phyloP scores from a whole-genome alignment of 1,139 yeast genomes.

The Sugiyamaella pinicola region DNA sequence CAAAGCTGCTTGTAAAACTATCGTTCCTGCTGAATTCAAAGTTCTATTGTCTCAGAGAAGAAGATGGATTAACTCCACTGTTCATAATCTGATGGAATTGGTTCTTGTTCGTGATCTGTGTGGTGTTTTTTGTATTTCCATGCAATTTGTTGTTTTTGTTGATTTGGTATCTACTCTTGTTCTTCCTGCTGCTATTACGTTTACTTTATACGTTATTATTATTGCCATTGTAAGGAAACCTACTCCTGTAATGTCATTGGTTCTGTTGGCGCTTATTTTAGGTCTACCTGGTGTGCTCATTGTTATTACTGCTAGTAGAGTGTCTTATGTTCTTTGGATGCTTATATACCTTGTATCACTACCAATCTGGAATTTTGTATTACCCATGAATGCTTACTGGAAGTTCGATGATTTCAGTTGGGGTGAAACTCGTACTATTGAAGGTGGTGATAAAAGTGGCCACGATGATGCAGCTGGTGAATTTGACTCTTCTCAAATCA shows the following conservation, averaged over 20 bases:
- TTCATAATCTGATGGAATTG: constrained; percentile 91
- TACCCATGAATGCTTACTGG: constrained; percentile 92
- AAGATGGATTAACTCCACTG: constrained; percentile 98
- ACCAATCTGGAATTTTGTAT: constrained; percentile 92
- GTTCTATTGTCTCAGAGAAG: constrained; percentile 93
- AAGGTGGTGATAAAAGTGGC: constrained; percentile 64
- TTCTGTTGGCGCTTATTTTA: constrained; percentile 76
- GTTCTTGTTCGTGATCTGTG: constrained; percentile 87
- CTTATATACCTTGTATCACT: constrained; percentile 74
- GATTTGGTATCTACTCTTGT: constrained; percentile 91
- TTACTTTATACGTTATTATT: constrained; percentile 80
- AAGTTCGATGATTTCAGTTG: constrained; percentile 97
- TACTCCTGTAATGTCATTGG: constrained; percentile 78
- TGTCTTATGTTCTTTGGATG: constrained; percentile 81
- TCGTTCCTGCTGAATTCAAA: constrained; percentile 80
- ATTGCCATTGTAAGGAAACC: constrained; percentile 77
- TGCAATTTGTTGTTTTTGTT: constrained; percentile 90
- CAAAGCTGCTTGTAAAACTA: constrained; percentile 92
- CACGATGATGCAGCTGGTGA: constrained; percentile 76
- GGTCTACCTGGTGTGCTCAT: constrained; percentile 90
- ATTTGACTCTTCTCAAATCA: constrained; percentile 84
- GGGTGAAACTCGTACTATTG: constrained; percentile 94
- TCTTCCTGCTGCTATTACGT: constrained; percentile 86
- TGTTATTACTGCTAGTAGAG: constrained; percentile 82
- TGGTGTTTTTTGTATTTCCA: constrained; percentile 95